A percentile compares a stretch with the other conserved stretches of the same genome.
Conservation (phyloP, 306 rosid genomes). For the Quercus suber region DNA sequence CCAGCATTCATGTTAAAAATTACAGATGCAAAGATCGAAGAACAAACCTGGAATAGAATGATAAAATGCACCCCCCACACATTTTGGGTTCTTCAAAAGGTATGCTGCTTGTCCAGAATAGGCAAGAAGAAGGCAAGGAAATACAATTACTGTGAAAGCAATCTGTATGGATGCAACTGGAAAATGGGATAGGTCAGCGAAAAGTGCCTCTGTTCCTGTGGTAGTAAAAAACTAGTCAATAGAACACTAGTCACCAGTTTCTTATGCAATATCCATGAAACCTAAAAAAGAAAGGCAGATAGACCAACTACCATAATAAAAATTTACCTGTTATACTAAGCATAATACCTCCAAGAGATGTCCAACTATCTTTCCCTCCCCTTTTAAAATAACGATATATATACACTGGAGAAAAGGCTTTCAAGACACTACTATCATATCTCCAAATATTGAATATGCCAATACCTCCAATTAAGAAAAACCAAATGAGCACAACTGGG, state of each 20-base stretch:
- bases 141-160: slow-evolving; percentile 87
- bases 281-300: neutral
- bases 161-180: slow-evolving; percentile 96
- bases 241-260: slow-evolving; percentile 19
- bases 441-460: slow-evolving; percentile 88
- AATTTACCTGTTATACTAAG: slow-evolving; percentile 90
- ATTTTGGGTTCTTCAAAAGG: slow-evolving; percentile 55
- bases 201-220: slow-evolving; percentile 98
- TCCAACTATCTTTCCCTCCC: slow-evolving; percentile 73
- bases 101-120: slow-evolving; percentile 98
- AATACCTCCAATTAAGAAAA: slow-evolving; percentile 87
- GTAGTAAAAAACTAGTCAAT: slow-evolving; percentile 27
- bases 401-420: slow-evolving; percentile 83
- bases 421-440: slow-evolving; percentile 64
- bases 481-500: slow-evolving; percentile 93
- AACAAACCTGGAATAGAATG: slow-evolving; percentile 88
- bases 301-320: neutral
- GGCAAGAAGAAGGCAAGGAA: slow-evolving; percentile 95
- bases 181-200: slow-evolving; percentile 91
- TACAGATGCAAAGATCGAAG: slow-evolving; percentile 1
- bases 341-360: slow-evolving; percentile 95
- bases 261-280: neutral
- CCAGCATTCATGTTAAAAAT: neutral
- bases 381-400: slow-evolving; percentile 75
- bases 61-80: slow-evolving; percentile 62